Conservation (phyloP, 2,329 filamentous ascomycete species). For the Herpotrichia juniperi region DNA sequence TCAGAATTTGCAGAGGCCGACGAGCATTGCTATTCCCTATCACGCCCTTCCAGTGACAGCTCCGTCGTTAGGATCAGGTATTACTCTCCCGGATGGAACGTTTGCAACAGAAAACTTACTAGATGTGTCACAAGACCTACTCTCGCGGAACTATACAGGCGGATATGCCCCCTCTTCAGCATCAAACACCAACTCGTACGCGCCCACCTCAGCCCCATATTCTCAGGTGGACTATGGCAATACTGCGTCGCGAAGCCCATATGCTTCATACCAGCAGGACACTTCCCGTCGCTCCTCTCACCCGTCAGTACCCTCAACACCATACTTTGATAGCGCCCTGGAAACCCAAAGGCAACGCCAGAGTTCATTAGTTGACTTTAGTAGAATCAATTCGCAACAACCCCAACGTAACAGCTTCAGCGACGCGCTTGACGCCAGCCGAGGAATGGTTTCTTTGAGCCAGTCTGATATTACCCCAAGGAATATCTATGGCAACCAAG, state of each 20-base stretch:
- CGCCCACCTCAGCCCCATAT: constrained; percentile 72
- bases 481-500: constrained; percentile 78
- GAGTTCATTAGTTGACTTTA: constrained; percentile 70
- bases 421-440: constrained; percentile 89
- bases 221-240: constrained; percentile 76
- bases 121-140: constrained; percentile 75
- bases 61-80: constrained; percentile 71
- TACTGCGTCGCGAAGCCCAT: constrained; percentile 59
- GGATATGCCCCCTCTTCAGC: constrained; percentile 74
- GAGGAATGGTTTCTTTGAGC: constrained; percentile 94
- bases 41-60: constrained; percentile 76
- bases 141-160: constrained; percentile 73
- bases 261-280: constrained; percentile 60
- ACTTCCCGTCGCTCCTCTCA: constrained; percentile 77
- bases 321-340: constrained; percentile 55
- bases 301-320: constrained; percentile 72
- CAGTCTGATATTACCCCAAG: constrained; percentile 82
- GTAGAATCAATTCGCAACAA: constrained; percentile 63
- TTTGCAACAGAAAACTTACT: constrained; percentile 72
- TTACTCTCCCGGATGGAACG: constrained; percentile 68
- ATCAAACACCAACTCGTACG: constrained; percentile 69
- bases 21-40: constrained; percentile 71
- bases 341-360: constrained; percentile 58
- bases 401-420: constrained; percentile 74
- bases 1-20: constrained; percentile 63